Base-by-base conservation (phyloP, 768 basidiomycete genomes). In the Lentinula sp. region DNA sequence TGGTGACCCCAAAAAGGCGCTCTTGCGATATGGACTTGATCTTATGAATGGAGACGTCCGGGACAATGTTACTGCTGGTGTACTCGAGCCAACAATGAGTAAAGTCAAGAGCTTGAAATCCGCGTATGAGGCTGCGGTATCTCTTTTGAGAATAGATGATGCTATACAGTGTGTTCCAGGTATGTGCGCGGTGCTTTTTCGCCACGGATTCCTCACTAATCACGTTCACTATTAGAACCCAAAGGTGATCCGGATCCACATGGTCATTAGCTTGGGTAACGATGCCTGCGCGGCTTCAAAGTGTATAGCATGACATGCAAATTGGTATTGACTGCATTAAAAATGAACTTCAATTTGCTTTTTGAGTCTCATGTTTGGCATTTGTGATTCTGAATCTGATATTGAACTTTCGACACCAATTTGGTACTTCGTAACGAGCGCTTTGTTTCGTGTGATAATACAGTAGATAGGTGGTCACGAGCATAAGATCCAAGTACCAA, bases 71-170 rank as follows among this genome's bases (percentile, higher is more conserved):
- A 78, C 84, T 50, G 94, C 95, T 16, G 97, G 97, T 21, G 86
- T 99, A 34, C 78, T 99, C 50, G 97, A 98, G 75, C 97, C 97
- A 4, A 98, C 95, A 8, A 84, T 99, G 77, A 91, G 91, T 79
- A 98, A 99, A 76, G 91, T 98, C 66, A 93, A 91, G 77, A 95
- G 93, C 70, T 75, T 99, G 72, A 99, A 99, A 80, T 93, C 91
- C 37, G 97, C 97, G 37, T 92, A 95, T 65, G 95, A 98, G 73
- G 95, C 96, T 34, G 94, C 95, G 4, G 95, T 97, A 43, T 93
- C 93, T 61, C 77, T 98, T 62, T 77, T 99, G 71, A 84, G 97
- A 63, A 98, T 98, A 67, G 95, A 98, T 72, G 95, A 94, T 73
- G 91, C 92, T n/a, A 94, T 94, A 63, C 91, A 93, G 68, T 92